phyloP scores from a whole-genome alignment of 2,329 filamentous ascomycete genomes.

The Phaeosphaeria sp. region DNA sequence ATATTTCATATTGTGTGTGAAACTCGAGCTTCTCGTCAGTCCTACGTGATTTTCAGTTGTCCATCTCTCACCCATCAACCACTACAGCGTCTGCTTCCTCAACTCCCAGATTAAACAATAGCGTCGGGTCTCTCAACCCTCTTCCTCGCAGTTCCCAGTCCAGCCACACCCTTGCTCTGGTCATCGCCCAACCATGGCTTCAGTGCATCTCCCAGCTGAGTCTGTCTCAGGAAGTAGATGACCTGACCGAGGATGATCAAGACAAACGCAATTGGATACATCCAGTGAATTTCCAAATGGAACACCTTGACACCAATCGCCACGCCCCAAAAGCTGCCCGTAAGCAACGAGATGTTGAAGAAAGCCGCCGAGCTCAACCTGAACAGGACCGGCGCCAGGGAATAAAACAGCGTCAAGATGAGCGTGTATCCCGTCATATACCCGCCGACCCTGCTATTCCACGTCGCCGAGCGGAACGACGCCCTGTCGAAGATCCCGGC shows the following conservation, averaged over 20 bases:
- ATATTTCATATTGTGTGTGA: background rate
- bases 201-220: slow-evolving; percentile 81
- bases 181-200: slow-evolving; percentile 94
- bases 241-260: slow-evolving; percentile 86
- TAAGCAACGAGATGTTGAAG: slow-evolving; percentile 94
- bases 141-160: slow-evolving; percentile 40
- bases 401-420: slow-evolving; percentile 84
- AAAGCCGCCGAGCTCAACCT: slow-evolving; percentile 91
- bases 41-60: background rate
- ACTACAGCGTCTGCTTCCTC: background rate
- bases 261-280: slow-evolving; percentile 96
- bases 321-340: slow-evolving; percentile 96
- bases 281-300: slow-evolving; percentile 77
- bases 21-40: background rate
- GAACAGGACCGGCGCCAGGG: slow-evolving; percentile 83
- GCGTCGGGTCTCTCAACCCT: slow-evolving; percentile 37
- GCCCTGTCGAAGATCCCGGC: slow-evolving; percentile 88
- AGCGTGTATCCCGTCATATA: slow-evolving; percentile 93
- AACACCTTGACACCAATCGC: slow-evolving; percentile 92
- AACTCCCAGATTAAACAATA: slow-evolving; percentile 23
- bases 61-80: background rate
- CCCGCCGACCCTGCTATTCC: slow-evolving; percentile 67
- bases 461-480: slow-evolving; percentile 63
- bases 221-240: slow-evolving; percentile 86
- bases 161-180: slow-evolving; percentile 67